Evolutionary conservation across 208 protist genomes (phyloP), one percentile per base, ranked within the genome.

Genomic region (Trypanosomatidae sp.): DNA sequence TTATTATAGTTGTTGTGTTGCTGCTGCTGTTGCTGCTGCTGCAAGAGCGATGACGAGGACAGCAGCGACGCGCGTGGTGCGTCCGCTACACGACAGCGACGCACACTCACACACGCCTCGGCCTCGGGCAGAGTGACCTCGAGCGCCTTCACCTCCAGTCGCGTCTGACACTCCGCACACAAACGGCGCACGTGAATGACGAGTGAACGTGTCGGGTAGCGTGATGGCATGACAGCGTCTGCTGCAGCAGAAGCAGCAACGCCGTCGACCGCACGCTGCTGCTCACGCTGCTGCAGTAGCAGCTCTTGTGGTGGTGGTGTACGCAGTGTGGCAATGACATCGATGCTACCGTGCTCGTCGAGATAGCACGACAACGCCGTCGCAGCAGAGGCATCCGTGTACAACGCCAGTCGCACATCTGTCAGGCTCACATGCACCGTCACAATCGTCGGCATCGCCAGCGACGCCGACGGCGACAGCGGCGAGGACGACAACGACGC

Each of bases 81-180:
- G n/a, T n/a, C n/a, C n/a, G n/a, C n/a, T n/a, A n/a, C n/a, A n/a
- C n/a, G n/a, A n/a, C n/a, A n/a, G n/a, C 63, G 39, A 2, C 72
- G 71, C 40, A 56, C 33, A 49, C 73, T 74, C n/a, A 71, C 26
- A 16, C 33, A 42, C 5, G 73, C 23, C 51, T 75, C 68, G 24
- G 66, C 53, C 46, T 85, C 68, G 1, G 73, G 74, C 18, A 93
- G 37, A 35, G 51, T 61, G 38, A 90, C 52, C 53, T 90, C 85
- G 3, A 93, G 25, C 22, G 80, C 87, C 58, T 88, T 88, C 38
- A 90, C 74, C 60, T 93, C 85, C 15, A 93, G 61, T 53, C 75
- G 81, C 20, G 73, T 85, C 45, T 88, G 85, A 48, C 76, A 86
- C 66, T 93, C 79, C 15, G 73, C 73, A 2, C 69, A 66, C 22